Conservation (phyloP, 306 rosid species). For the Biancaea sappan region DNA sequence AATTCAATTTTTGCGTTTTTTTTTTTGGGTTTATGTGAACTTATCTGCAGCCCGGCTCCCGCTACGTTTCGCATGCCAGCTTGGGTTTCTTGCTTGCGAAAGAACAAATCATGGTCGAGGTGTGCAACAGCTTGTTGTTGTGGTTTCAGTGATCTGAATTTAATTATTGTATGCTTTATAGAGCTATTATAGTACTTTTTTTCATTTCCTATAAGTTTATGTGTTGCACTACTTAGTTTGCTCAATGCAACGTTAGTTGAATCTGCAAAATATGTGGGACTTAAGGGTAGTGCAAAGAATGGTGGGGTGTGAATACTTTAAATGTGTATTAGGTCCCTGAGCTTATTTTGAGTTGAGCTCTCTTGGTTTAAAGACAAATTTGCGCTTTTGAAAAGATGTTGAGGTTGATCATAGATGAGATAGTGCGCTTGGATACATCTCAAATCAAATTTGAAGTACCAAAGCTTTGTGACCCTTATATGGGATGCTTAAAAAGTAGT, state of each 20-base stretch:
- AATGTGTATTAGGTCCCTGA: slow-evolving; percentile 3
- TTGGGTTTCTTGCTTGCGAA: slow-evolving; percentile 77
- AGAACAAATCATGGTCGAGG: slow-evolving; percentile 76
- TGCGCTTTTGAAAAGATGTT: neutral
- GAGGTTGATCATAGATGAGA: neutral
- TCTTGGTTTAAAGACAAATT: slow-evolving; percentile 9
- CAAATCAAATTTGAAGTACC: slow-evolving; percentile 3
- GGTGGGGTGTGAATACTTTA: neutral
- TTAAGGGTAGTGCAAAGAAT: slow-evolving; percentile 25
- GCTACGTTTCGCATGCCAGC: slow-evolving; percentile 48
- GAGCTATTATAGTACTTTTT: neutral
- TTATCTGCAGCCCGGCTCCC: slow-evolving; percentile 64
- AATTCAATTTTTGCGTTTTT: neutral
- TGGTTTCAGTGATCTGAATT: slow-evolving; percentile 13
- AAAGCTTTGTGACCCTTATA: neutral
- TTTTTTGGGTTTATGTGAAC: neutral
- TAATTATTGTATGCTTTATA: slow-evolving; percentile 3
- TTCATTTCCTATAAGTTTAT: neutral
- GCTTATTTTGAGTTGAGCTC: slow-evolving; percentile 17
- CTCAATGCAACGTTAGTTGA: neutral
- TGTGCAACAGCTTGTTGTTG: slow-evolving; percentile 29
- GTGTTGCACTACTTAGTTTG: neutral
- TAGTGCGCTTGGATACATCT: neutral
- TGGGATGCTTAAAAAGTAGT: neutral
- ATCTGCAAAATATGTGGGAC: slow-evolving; percentile 21